phyloP scores from a whole-genome alignment of 768 basidiomycete genomes.

The Rhodotorula toruloides region DNA sequence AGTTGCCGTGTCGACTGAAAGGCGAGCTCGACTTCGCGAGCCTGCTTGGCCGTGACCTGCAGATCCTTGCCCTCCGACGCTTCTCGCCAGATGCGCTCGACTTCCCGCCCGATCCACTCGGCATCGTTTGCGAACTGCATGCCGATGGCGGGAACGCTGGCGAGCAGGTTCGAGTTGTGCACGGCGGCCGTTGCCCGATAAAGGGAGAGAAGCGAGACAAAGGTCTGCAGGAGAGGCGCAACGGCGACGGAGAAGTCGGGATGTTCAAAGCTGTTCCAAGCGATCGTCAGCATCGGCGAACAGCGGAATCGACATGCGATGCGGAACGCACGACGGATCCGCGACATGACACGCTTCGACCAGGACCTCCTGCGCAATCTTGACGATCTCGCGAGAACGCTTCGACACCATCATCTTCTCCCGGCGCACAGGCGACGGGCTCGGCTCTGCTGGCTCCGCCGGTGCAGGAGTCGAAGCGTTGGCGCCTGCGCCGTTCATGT shows the following conservation, averaged over 20 bases:
- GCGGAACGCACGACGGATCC: constrained; percentile 14
- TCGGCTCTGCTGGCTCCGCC: neutral
- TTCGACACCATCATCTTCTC: constrained; percentile 37
- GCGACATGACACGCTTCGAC: constrained; percentile 35
- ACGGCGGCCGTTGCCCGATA: constrained; percentile 49
- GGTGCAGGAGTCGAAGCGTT: neutral
- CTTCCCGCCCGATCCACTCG: constrained; percentile 43
- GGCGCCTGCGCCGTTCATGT: too few species aligned
- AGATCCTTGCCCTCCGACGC: constrained; percentile 26
- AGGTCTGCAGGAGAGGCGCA: constrained; percentile 30
- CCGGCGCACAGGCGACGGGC: neutral
- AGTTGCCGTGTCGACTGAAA: constrained; percentile 27
- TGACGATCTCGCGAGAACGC: constrained; percentile 23
- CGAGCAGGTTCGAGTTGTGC: constrained; percentile 43
- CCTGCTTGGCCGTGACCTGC: constrained; percentile 47
- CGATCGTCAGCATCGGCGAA: neutral
- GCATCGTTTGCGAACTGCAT: constrained; percentile 51
- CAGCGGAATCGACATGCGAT: constrained; percentile 23
- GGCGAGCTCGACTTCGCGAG: constrained; percentile 29
- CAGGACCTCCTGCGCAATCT: constrained; percentile 34
- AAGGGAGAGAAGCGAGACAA: constrained; percentile 46
- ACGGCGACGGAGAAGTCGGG: constrained; percentile 33
- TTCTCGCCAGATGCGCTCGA: constrained; percentile 22
- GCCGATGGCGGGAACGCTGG: constrained; percentile 46
- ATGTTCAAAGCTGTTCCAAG: constrained; percentile 19